Base-by-base conservation (phyloP, 2,329 filamentous ascomycete genomes). In the Exophiala calicioides region DNA sequence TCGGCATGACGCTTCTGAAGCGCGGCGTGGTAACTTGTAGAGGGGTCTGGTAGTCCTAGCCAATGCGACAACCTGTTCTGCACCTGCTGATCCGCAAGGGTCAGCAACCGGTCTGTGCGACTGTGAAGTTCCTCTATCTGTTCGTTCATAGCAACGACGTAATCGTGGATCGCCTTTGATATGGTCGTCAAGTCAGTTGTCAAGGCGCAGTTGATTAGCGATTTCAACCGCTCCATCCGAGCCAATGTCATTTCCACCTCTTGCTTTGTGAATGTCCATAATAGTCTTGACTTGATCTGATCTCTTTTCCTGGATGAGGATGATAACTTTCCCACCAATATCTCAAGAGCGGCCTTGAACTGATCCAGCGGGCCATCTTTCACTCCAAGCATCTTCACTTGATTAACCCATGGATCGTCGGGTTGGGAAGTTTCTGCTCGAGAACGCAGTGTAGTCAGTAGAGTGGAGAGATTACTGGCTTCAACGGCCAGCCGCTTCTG, bases 361-460 rank as follows among this genome's bases (percentile, higher is more conserved):
- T 63, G 62, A 30, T 62, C 55, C 6, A 64, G 41, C 8, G 59
- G 62, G 6, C 62, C 60, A 37, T 62, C 51, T 26, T 31, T 33
- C 34, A 31, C 15, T 3, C 16, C 45, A 5, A 52, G 43, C 4
- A 35, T 16, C 33, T 23, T 34, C 12, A 62, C 41, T 7, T 54
- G 47, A 9, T 45, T 55, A 27, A 56, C 57, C 63, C 61, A 64
- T 35, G 56, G 52, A 26, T 49, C 39, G 5, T 40, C 40, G 10
- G 50, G 37, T 19, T 33, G 34, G 41, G 34, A 51, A 33, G 47
- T 43, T 37, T 63, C 54, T 16, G 61, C 31, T 15, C 32, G 52
- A 45, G 46, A 55, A 8, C 45, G 47, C 23, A 61, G 49, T 34
- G 35, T 50, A 16, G 40, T 47, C 32, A 65, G 58, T 4, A 65